Base-by-base conservation (phyloP, 2,329 filamentous ascomycete species). In the Fusarium fracticaudum region DNA sequence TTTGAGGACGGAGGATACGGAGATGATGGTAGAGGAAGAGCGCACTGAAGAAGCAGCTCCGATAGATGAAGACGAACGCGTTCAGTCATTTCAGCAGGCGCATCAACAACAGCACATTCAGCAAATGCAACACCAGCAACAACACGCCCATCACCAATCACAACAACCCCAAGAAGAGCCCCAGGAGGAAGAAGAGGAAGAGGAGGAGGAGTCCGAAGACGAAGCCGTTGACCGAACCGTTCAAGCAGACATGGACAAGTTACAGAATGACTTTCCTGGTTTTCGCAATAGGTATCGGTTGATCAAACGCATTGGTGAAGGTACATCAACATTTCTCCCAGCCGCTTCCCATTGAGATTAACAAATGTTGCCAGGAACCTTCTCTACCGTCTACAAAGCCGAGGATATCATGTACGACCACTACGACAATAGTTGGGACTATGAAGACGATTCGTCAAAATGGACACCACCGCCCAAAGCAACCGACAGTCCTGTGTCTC, bases 301-400 rank as follows among this genome's bases (percentile, higher is more conserved):
- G 62, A 96, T 99, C 81, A 98, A 98, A 84, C 92, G 96, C 72
- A 99, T 99, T 79, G 96, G 96, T 79, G 96, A 99, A 89, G 96
- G 95, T 95, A 84, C 64, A 79, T 38, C 11, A 12, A 18, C 43
- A 14, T 18, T 22, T 31, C 22, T 57, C 12, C 24, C 26, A 17
- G 15, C 20, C 10, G 12, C 8, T 11, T 14, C 6, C 44, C 48
- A 68, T 71, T 50, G 26, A 60, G 24, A 44, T 64, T 72, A 43
- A 78, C 47, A 54, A 47, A 38, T 20, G 24, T n/a, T n/a, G 41
- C 14, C 74, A 98, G 95, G 96, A 66, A 99, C 96, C 3, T 99
- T 99, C 81, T 98, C 96, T 2, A 98, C 96, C 5, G 96, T 99
- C 18, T 99, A 99, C 88, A 99, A 99, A 83, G 96, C 97, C 26